Base-by-base conservation (phyloP, 225 moss, liverwort and hornwort species). In the Marchantia polymorpha region DNA sequence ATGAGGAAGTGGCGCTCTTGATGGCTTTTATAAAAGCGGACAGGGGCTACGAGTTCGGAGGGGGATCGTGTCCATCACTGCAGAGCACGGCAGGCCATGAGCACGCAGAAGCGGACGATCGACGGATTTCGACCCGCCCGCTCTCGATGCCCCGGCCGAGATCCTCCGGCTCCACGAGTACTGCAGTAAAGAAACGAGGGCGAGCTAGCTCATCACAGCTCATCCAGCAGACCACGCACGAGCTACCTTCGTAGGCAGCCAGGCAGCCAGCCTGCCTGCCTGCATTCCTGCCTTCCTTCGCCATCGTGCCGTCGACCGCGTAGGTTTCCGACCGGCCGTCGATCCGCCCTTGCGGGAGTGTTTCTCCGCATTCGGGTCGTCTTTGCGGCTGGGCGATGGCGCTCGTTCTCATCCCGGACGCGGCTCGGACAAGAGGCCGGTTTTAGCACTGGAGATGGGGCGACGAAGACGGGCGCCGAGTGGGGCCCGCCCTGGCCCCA, bases 171-270 rank as follows among this genome's bases (percentile, higher is more conserved):
- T 73, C 73, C 73, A 73, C 54, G 27, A 27, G 73, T 53, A 73
- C 73, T 73, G 73, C 73, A 73, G 73, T 73, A 48, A 69, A 69
- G 47, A 69, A 46, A 69, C 19, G 9, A 69, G 20, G 47, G 47
- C 39, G 67, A 72, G 72, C 72, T 72, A 72, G 49, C 72, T 72
- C 72, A 72, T 49, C 50, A 72, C 72, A 72, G 72, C 72, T 72
- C 72, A 72, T 72, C 72, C 10, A 72, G 48, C 50, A 31, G 31
- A 31, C 5, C 69, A 72, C 72, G 72, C 72, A 26, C 67, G 67
- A 67, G 67, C 9, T 67, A 67, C 12, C 10, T 31, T 30, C 9
- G 30, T 12, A 67, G 67, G 72, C 48, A 56, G 56, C 14, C 56
- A 56, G 56, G 39, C 39, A 39, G 56, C 14, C 56, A 12, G 56